These are phyloP conservation scores for Boechera divaricarpa DNA, from an alignment of 345 rosid genomes.

Conservation along the genomic window DNA sequence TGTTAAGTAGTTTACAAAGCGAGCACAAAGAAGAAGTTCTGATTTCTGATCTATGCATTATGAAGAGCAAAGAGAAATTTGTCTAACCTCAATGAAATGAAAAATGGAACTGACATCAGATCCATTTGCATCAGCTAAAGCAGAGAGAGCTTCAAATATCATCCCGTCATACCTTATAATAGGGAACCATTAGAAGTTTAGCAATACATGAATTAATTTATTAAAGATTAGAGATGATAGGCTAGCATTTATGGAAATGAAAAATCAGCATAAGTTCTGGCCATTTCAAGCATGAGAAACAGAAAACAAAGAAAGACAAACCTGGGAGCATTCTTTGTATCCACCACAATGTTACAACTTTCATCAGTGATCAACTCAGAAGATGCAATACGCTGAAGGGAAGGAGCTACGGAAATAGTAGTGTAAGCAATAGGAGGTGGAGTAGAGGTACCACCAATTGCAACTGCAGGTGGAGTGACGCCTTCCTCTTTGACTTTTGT, in stretches of 20 bases:
- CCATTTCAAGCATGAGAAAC: constrained; percentile 5
- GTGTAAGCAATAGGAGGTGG: constrained; percentile 17
- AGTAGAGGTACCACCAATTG: neutral
- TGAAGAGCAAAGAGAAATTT: constrained; percentile 30
- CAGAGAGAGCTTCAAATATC: constrained; percentile 83
- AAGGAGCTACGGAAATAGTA: constrained; percentile 12
- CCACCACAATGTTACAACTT: constrained; percentile 26
- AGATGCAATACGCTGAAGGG: constrained; percentile 33
- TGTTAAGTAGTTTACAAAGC: neutral
- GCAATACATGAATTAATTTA: neutral
- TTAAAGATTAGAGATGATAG: neutral
- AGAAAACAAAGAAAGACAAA: constrained; percentile 20
- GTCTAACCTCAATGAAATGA: constrained; percentile 67
- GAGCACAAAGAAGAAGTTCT: neutral
- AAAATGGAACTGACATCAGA: constrained; percentile 65
- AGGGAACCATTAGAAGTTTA: neutral
- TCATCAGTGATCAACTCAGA: constrained; percentile 34
- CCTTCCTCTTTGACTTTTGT: constrained; percentile 53
- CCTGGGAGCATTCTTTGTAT: constrained; percentile 45
- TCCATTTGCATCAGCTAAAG: constrained; percentile 66
- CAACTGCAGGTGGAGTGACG: constrained; percentile 17
- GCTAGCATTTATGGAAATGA: neutral
- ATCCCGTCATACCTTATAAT: constrained; percentile 62
- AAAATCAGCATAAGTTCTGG: neutral
- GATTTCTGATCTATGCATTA: neutral